A percentile compares a stretch with the other conserved stretches of the same genome.
phyloP scores from a whole-genome alignment of 2,329 filamentous ascomycete species.

The Ophiostoma angusticollis region DNA sequence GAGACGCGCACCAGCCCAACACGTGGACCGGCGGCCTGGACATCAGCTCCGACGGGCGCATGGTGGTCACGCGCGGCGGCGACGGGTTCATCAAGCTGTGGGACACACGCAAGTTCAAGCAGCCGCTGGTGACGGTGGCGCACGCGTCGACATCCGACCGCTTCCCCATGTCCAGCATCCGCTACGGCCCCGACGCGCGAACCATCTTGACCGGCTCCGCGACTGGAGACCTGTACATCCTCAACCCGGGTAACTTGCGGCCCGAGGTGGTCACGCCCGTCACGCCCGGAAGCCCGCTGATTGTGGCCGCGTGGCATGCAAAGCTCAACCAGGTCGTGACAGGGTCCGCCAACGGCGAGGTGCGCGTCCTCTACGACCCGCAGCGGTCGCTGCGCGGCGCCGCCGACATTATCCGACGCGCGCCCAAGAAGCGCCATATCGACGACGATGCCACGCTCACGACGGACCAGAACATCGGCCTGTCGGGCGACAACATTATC shows the following conservation, averaged over 20 bases:
- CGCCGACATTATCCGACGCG: conserved; percentile 79
- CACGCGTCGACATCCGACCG: conserved; percentile 74
- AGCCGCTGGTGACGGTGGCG: conserved; percentile 65
- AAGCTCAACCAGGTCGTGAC: conserved; percentile 95
- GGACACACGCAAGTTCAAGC: conserved; percentile 93
- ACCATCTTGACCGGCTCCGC: conserved; percentile 82
- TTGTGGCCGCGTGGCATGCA: conserved; percentile 80
- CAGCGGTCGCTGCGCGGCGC: conserved; percentile 70
- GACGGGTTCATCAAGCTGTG: conserved; percentile 91
- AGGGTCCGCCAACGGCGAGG: conserved; percentile 81
- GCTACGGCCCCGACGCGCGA: conserved; percentile 72
- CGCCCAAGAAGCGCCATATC: conserved; percentile 87
- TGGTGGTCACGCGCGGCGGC: conserved; percentile 81
- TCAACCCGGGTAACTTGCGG: conserved; percentile 82
- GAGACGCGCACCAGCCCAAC: conserved; percentile 65
- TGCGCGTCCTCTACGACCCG: conserved; percentile 83
- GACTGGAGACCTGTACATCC: conserved; percentile 75
- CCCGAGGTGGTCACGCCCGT: conserved; percentile 78
- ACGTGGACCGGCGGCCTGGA: conserved; percentile 91
- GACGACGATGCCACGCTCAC: conserved; percentile 85
- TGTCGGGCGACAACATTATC: conserved; percentile 73
- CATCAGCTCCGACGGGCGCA: conserved; percentile 78
- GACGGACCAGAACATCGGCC: conserved; percentile 66
- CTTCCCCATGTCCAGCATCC: conserved; percentile 75
- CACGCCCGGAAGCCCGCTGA: conserved; percentile 71